Percentiles rank a stretch among this genome's conserved stretches.
Evolutionary conservation across 1,139 yeast species (phyloP).

Genomic region (Geotrichum siamense): DNA sequence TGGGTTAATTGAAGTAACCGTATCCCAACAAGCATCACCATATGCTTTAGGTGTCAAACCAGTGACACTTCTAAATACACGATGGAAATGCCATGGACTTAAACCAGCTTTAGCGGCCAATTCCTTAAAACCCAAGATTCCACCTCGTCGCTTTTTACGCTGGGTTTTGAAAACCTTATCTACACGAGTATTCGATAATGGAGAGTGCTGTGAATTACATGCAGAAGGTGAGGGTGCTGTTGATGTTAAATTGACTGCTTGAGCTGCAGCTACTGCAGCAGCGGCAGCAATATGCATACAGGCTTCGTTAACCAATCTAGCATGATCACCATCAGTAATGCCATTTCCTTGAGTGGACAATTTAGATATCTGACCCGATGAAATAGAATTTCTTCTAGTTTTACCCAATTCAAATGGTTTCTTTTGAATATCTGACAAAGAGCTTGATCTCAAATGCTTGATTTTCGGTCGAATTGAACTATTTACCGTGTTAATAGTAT

Average conservation of each 20-base stretch:
- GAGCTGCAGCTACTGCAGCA: slow-evolving; percentile 52
- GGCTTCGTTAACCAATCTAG: slow-evolving; percentile 66
- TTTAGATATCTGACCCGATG: slow-evolving; percentile 29
- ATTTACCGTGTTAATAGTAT: slow-evolving; percentile 53
- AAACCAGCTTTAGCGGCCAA: slow-evolving; percentile 77
- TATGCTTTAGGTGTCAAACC: slow-evolving; percentile 83
- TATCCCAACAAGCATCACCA: slow-evolving; percentile 82
- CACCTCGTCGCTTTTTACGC: slow-evolving; percentile 69
- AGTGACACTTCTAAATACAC: slow-evolving; percentile 79
- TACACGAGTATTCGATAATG: slow-evolving; percentile 42
- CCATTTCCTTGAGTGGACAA: slow-evolving; percentile 16
- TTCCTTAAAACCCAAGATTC: slow-evolving; percentile 82
- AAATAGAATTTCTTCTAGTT: slow-evolving; percentile 27
- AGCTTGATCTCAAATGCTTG: slow-evolving; percentile 1
- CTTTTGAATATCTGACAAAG: neutral
- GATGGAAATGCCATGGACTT: slow-evolving; percentile 91
- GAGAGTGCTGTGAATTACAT: too few relatives aligned
- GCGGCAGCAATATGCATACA: slow-evolving; percentile 80
- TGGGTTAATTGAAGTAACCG: slow-evolving; percentile 36
- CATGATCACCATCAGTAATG: slow-evolving; percentile 44
- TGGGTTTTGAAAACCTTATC: slow-evolving; percentile 26
- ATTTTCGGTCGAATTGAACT: slow-evolving; percentile 43
- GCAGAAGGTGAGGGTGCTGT: too few relatives aligned
- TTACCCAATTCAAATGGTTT: neutral
- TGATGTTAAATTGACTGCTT: slow-evolving; percentile 39